Base-by-base conservation (phyloP, 148 eudicot species). In the Fagopyrum tataricum region DNA sequence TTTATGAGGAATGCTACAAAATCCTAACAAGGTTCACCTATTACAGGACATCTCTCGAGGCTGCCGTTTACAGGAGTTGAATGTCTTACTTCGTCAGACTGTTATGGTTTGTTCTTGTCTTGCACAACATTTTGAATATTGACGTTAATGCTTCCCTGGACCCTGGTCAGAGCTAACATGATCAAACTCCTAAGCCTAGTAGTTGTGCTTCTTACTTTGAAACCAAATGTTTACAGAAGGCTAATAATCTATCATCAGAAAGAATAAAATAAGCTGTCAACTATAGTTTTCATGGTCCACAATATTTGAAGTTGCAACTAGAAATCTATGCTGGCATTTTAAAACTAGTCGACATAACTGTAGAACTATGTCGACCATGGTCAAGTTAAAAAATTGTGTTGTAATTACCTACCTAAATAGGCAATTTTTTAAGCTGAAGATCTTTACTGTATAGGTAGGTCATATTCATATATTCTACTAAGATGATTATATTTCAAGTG, bases 31-130 rank as follows among this genome's bases (percentile, higher is more conserved):
- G 69, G 24, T 49, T 42, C 39, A 26, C 68, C 31, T 72, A 47
- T 80, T 81, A 76, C 73, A 96, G 99, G 97, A 96, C 77, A 84
- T 82, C 73, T 96, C 97, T 23, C 87, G 72, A 86, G 99, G 99
- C 39, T 72, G 80, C 62, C 99, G 99, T 66, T 83, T 96, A 86
- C 90, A 92, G 82, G 99, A 96, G 85, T 79, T 96, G 78, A 90
- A 92, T 79, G 82, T 96, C 47, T 78, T 96, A 73, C 87, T 96
- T 67, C 90, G 81, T 83, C 97, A 90, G 84, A 87, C 92, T 84
- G 90, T 96, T 73, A 96, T 96, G 99, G 99, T 86, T 42, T 47
- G 78, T 67, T 74, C 46, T 73, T 52, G 14, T 58, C 68, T 51
- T 73, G 70, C 76, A 14, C 67, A 61, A 75, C 21, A 40, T 20